These are phyloP conservation scores for Psophocarpus tetragonolobus DNA, from an alignment of 306 rosid genomes.

Conservation along the genomic window DNA sequence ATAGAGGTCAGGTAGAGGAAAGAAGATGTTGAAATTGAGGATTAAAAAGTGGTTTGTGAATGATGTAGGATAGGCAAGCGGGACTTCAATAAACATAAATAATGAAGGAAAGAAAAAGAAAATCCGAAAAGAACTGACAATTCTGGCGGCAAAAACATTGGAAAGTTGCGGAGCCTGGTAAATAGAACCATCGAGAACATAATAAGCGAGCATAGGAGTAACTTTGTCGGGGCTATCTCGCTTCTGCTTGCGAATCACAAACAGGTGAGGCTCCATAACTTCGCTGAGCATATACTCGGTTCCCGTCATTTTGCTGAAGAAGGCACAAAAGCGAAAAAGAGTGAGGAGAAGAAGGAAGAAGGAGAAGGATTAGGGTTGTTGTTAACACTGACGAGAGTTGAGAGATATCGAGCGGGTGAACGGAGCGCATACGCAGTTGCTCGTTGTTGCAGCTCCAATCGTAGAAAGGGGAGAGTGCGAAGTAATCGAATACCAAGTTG, in stretches of 20 bases:
- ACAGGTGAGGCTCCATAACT: slow-evolving; percentile 83
- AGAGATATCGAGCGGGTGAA: slow-evolving; percentile 84
- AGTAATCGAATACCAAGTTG: slow-evolving; percentile 90
- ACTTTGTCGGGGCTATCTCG: slow-evolving; percentile 92
- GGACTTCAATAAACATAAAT: neutral
- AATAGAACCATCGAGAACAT: slow-evolving; percentile 86
- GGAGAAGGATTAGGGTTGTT: neutral
- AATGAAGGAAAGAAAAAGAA: neutral
- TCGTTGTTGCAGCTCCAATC: slow-evolving; percentile 93
- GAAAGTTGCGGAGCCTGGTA: slow-evolving; percentile 92
- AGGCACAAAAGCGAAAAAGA: no score
- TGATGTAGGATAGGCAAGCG: neutral
- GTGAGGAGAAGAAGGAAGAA: neutral
- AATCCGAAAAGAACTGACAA: slow-evolving; percentile 46
- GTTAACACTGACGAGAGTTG: slow-evolving; percentile 59
- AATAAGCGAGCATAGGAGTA: slow-evolving; percentile 80
- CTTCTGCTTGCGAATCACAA: slow-evolving; percentile 82
- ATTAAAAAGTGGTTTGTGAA: neutral
- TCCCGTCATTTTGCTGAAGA: slow-evolving; percentile 78
- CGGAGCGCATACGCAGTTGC: slow-evolving; percentile 84
- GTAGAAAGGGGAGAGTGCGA: slow-evolving; percentile 90
- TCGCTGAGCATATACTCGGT: slow-evolving; percentile 71
- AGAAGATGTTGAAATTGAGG: neutral
- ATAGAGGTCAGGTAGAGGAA: neutral
- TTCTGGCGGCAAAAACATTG: slow-evolving; percentile 89